These are phyloP conservation scores for Cynanchum wilfordii DNA, from an alignment of 257 asterid genomes.

Conservation along the genomic window DNA sequence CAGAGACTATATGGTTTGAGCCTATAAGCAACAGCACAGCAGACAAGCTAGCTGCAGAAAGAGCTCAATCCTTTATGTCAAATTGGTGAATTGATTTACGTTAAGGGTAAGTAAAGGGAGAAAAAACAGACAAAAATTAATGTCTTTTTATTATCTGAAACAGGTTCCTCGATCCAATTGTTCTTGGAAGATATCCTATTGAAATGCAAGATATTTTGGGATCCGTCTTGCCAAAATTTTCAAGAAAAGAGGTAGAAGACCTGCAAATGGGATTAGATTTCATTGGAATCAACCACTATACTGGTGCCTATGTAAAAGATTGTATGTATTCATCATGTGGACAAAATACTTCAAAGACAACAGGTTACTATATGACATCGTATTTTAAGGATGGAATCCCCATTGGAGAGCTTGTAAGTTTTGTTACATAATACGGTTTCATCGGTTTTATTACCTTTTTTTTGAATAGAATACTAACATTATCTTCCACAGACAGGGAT, in stretches of 20 bases:
- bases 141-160: background rate
- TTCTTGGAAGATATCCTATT: slow-evolving; percentile 42
- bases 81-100: slow-evolving; percentile 32
- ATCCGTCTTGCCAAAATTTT: slow-evolving; percentile 33
- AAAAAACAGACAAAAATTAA: background rate
- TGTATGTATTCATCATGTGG: slow-evolving; percentile 40
- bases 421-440: slow-evolving; percentile 6
- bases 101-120: background rate
- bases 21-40: slow-evolving; percentile 42
- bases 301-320: slow-evolving; percentile 39
- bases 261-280: slow-evolving; percentile 34
- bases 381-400: slow-evolving; percentile 1
- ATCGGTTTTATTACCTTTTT: background rate
- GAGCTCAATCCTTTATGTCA: slow-evolving; percentile 47
- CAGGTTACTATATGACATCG: background rate
- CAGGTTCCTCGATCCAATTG: slow-evolving; percentile 49
- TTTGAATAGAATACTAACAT: background rate
- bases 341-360: slow-evolving; percentile 15
- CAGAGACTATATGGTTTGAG: slow-evolving; percentile 44
- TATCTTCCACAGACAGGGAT: slow-evolving; percentile 22
- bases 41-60: slow-evolving; percentile 47
- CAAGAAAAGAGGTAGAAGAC: slow-evolving; percentile 22
- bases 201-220: slow-evolving; percentile 41
- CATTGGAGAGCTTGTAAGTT: slow-evolving; percentile 8
- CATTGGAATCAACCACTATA: slow-evolving; percentile 14